Evolutionary conservation across 1,284 basidiomycete species (phyloP), one percentile per base, ranked within the genome.

Genomic region (Violaceomyces palustris): DNA sequence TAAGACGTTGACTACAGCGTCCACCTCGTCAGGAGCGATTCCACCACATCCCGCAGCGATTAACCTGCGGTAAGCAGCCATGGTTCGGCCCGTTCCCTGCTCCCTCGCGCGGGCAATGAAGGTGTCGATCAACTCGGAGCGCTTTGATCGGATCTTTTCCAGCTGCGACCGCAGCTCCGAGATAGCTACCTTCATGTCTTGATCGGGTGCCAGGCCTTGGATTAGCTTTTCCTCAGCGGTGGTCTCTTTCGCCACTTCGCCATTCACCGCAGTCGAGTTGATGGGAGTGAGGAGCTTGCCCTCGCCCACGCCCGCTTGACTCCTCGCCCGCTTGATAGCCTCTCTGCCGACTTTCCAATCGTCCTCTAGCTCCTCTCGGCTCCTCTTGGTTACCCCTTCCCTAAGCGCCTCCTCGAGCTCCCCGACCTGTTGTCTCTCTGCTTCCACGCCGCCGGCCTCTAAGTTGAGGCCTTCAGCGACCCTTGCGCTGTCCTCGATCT

Each of bases 401-500:
- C 79, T 77, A 30, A 97, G 75, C 48, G 83, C 82, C 8, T 74
- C 75, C 71, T 90, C 84, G 37, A 92, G 74, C 24, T 80, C 78
- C 28, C 79, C 77, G 37, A 92, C 76, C 35, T 78, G 75, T 35
- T 80, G 76, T 54, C 82, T 81, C 27, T 82, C 79, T 19, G 81
- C 79, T n/a, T 82, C 81, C 29, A 84, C 83, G 6, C 85, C 81
- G 58, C 87, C 83, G 4, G 77, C 73, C 67, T 81, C 82, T 31
- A 56, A 51, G 32, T 59, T 41, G 15, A 97, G 79, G 31, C 84
- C 82, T 18, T 79, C 78, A 27, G 90, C 84, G 0, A 83, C 78
- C 40, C 86, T 80, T 57, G 87, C 85, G 59, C 87, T 86, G 65
- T 97, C 92, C 27, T 86, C 79, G 50, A 97, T 90, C 75, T 98